Evolutionary conservation across 169 alveolate genomes (phyloP), one percentile per base, ranked within the genome.

Genomic region (Plasmodium gaboni): DNA sequence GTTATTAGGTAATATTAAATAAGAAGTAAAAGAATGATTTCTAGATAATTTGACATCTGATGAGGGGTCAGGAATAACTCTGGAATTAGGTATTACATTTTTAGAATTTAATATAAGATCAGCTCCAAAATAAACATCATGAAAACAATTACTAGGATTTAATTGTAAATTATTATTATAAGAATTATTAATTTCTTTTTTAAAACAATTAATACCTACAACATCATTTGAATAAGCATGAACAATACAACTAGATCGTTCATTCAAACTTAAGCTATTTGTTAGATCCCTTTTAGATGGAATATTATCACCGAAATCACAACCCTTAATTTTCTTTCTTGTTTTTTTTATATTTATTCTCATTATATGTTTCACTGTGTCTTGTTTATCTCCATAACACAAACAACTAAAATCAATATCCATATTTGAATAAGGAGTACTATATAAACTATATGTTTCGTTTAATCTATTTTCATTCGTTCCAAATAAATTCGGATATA

Each of bases 1-100:
- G 13, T 61, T 69, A 6, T 74, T 44, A 2, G 88, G 88, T 38
- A 74, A 55, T 7, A 74, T 63, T 19, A 74, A 38, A 74, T 74
- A 74, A 22, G 88, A 74, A 48, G 64, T 15, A 68, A 53, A 74
- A 42, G 88, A 74, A 74, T 74, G 88, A 59, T 22, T 63, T 74
- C 48, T 44, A 5, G 88, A 13, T n/a, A 74, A 44, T 2, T 60
- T 19, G 28, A 74, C 88, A 60, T 74, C 88, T 12, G 61, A 4
- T 4, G 74, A 17, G 2, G 88, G 64, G 64, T 74, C 88, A 42
- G 88, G 88, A 17, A 74, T 74, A 53, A 74, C 88, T 74, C 88
- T 74, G 48, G 88, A 74, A 12, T 74, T 74, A 3, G 88, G 88
- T 46, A 74, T 74, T 55, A 74, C 48, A 74, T 74, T 74, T 48